Base-by-base conservation (phyloP, 139 green algal genomes). In the Deuterostichococcus epilithicus region DNA sequence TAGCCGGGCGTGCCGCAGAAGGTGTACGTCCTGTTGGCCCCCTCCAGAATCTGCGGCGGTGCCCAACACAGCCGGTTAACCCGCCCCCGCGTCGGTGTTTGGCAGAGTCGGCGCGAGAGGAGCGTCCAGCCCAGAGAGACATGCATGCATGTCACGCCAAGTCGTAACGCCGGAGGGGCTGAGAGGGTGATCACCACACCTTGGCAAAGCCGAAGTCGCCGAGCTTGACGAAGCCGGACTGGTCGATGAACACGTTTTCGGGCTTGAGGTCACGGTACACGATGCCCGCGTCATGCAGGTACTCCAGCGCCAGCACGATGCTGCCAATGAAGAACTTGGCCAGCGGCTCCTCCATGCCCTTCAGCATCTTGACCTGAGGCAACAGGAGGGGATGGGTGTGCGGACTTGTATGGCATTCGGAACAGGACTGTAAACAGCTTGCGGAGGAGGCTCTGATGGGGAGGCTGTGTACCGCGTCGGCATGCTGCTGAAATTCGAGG, bases 151-250 rank as follows among this genome's bases (percentile, higher is more conserved):
- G n/a, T n/a, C n/a, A n/a, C n/a, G n/a, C n/a, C n/a, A n/a, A n/a
- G n/a, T n/a, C n/a, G n/a, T n/a, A n/a, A n/a, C n/a, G n/a, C n/a
- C 20, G 18, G 47, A 22, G 18, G 47, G 70, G 36, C 70, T 65
- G 22, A 58, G 36, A 75, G 36, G 35, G 70, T n/a, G 47, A 30
- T 60, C 72, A 35, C 26, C 83, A n/a, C 34, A 83, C 80, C 87
- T 98, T 98, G 37, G 94, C 94, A 83, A 99, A 99, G 20, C 95
- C 95, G 90, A 99, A 99, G 78, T 99, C 95, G 23, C 92, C 95
- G 20, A 99, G 87, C 86, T 98, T 98, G 75, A 93, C 86, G 80
- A 93, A 97, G 65, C 94, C 93, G 44, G 90, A 75, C 25, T 79
- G 42, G 71, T 97, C 94, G 34, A 99, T 93, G 83, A 99, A 96